Base-by-base conservation (phyloP, 1,284 basidiomycete species). In the Moniliophthora roreri region DNA sequence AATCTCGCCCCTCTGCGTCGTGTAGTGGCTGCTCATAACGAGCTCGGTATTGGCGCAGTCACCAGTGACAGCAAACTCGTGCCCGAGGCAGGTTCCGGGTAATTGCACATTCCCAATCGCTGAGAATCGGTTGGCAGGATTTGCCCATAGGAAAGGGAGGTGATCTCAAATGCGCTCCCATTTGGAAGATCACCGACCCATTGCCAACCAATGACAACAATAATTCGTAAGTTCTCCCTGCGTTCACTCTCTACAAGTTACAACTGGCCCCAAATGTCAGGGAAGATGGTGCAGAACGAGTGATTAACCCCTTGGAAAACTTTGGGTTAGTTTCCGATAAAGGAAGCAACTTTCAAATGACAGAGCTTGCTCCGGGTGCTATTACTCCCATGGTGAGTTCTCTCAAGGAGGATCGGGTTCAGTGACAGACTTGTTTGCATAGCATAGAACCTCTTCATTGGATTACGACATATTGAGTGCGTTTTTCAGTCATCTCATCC, bases 401-500 rank as follows among this genome's bases (percentile, higher is more conserved):
- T 23, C 44, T 38, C 34, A 51, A 50, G 18, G 47, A 46, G 47
- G 16, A 34, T 34, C 16, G 39, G 21, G 13, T 13, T 16, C 47
- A 47, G 13, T 34, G 15, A n/a, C 20, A 20, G 50, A 11, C 38
- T 48, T 48, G 34, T 62, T 35, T 52, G 44, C 2, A 24, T 53
- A 76, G 74, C 74, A 76, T 60, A 74, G 74, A 21, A 77, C 83
- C 6, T 72, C 72, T 35, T 84, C 84, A 2, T 59, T 85, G 41
- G 84, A 87, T 60, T 80, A 83, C 58, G 84, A 85, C 58, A 78
- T 85, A 32, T 68, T 86, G 7, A 69, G 83, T 83, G 58, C 53
- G 78, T 60, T n/a, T 15, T 37, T 48, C 10, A 48, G 45, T 41
- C 26, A 26, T 9, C 48, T n/a, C 26, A 15, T 44, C 10, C 6